Evolutionary conservation across 163 green algal genomes (phyloP).

Genomic region (Chloromonas sp.): DNA sequence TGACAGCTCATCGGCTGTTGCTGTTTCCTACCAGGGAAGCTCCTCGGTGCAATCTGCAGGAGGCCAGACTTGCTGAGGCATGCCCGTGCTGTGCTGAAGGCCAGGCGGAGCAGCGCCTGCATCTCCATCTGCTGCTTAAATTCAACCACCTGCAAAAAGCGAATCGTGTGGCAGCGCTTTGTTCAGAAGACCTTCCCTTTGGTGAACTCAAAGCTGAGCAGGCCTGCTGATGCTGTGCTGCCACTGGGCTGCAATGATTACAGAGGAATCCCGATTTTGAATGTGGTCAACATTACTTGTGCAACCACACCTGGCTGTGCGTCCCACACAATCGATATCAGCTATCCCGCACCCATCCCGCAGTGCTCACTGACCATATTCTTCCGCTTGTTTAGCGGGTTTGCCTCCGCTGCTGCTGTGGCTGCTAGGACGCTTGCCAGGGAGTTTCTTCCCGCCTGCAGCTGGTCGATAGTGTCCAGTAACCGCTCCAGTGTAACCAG

Average conservation of each 20-base stretch:
- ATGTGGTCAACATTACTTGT: too few species aligned
- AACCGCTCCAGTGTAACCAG: slow-evolving; percentile 30
- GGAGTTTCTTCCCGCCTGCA: not conserved
- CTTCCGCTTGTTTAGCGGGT: not conserved
- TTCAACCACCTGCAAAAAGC: slow-evolving; percentile 6
- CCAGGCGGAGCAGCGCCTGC: slow-evolving; percentile 36
- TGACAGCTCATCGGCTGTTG: too few species aligned
- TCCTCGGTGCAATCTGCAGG: slow-evolving; percentile 15
- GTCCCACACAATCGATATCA: too few species aligned
- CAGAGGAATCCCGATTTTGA: too few species aligned
- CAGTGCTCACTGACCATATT: not conserved
- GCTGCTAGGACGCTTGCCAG: not conserved
- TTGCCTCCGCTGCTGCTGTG: not conserved
- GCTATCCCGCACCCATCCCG: too few species aligned
- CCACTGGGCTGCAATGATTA: too few species aligned
- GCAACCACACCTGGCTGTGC: too few species aligned
- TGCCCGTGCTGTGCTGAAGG: slow-evolving; percentile 43
- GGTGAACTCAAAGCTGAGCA: too few species aligned
- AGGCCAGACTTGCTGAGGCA: slow-evolving; percentile 31
- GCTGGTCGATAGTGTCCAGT: slow-evolving; percentile 21
- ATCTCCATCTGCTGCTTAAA: slow-evolving; percentile 24
- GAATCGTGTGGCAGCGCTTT: not conserved
- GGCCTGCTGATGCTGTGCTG: too few species aligned
- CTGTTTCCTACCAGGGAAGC: slow-evolving; percentile 13
- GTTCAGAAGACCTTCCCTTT: too few species aligned